A percentile compares a stretch with the other conserved stretches of the same genome.
These are phyloP conservation scores for Lignosus rhinocerotis DNA, from an alignment of 1,284 basidiomycete species.

Conservation along the genomic window DNA sequence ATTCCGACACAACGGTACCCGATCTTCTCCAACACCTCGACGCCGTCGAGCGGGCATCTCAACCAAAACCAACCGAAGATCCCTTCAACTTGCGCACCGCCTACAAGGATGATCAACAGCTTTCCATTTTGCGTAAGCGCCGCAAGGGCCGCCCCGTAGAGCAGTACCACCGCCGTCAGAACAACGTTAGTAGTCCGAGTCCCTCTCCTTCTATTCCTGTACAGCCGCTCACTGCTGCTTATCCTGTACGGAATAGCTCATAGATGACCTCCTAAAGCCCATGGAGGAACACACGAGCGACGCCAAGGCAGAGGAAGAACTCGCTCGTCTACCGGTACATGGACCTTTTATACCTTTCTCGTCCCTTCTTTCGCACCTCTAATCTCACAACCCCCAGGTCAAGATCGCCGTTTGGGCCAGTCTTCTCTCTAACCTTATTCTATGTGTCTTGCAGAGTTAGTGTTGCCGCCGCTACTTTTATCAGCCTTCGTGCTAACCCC, in stretches of 20 bases:
- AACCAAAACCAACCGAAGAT: slow-evolving; percentile 37
- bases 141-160: slow-evolving; percentile 65
- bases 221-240: not conserved
- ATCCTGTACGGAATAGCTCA: slow-evolving; percentile 54
- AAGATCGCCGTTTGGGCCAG: slow-evolving; percentile 89
- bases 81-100: slow-evolving; percentile 63
- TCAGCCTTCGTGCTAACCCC: not conserved
- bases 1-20: slow-evolving; percentile 29
- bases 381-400: slow-evolving; percentile 48
- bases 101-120: slow-evolving; percentile 59
- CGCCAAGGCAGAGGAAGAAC: slow-evolving; percentile 64
- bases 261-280: slow-evolving; percentile 81
- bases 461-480: slow-evolving; percentile 15
- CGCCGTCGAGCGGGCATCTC: slow-evolving; percentile 28
- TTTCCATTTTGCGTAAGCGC: slow-evolving; percentile 58
- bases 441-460: slow-evolving; percentile 71
- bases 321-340: slow-evolving; percentile 63
- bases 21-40: slow-evolving; percentile 27
- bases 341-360: not conserved
- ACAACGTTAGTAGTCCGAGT: slow-evolving; percentile 55
- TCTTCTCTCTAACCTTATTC: slow-evolving; percentile 71
- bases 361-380: not conserved
- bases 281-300: slow-evolving; percentile 85
- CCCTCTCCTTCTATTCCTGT: slow-evolving; percentile 5
- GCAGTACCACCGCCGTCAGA: slow-evolving; percentile 81